Base-by-base conservation (phyloP, 2,329 filamentous ascomycete species). In the Aspergillus sp. region DNA sequence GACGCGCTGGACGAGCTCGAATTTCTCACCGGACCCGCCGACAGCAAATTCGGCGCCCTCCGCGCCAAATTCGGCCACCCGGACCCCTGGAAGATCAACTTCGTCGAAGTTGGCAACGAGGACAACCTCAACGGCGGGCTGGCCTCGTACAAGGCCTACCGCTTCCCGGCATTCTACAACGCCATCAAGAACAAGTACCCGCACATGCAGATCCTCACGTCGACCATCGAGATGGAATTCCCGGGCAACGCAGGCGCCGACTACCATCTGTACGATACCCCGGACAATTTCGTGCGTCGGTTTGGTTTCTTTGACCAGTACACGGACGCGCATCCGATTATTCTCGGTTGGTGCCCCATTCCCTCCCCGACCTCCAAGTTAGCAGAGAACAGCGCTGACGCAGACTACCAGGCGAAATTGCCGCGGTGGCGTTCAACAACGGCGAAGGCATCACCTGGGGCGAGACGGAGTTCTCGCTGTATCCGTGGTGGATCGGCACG, bases 41-140 rank as follows among this genome's bases (percentile, higher is more conserved):
- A 46, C 15, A 61, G 57, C 2, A 26, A 42, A 7, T 57, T 49
- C n/a, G 55, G 57, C 24, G 63, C 68, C 3, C 55, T 68, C 5
- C 73, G 78, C 12, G 75, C 74, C 5, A 57, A 68, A 26, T 63
- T 78, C 2, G 78, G 78, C 3, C 71, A 80, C 44, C 67, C 74
- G 0, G 64, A 75, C 37, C 78, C 78, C 0, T 82, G 74, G 58
- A 60, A 52, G 17, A 63, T 82, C 30, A 61, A 69, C 8, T 78
- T 72, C 43, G 72, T 82, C 34, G 78, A 82, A 54, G 58, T 82
- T 26, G 78, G 79, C 37, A 82, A 82, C 50, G 78, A 82, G 50
- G 78, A 82, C 44, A 73, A 72, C 62, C 67, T 80, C 3, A 67
- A 64, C 15, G 65, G 66, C 3, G 69, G 67, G 0, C 64, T 69